A percentile compares a stretch with the other conserved stretches of the same genome.
Conservation (phyloP, 1,284 basidiomycete species). For the Bjerkandera adusta region DNA sequence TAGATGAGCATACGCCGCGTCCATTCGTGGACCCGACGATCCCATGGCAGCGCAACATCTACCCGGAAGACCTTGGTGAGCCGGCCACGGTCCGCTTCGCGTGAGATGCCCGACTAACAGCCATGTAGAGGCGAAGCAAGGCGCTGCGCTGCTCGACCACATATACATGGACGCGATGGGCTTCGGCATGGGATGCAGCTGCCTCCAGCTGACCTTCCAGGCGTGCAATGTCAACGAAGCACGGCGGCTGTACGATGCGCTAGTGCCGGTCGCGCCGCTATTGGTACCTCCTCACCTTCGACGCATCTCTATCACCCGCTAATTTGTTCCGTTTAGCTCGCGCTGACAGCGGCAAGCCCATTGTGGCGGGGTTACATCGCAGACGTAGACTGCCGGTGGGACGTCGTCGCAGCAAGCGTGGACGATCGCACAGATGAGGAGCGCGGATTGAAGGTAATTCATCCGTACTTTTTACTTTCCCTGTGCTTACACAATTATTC, state of each 20-base stretch:
- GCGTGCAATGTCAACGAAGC: conserved; percentile 93
- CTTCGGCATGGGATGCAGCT: conserved; percentile 99
- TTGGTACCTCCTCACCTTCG: conserved; percentile 53
- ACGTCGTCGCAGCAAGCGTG: conserved; percentile 95
- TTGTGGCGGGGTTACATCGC: conserved; percentile 93
- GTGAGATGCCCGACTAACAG: conserved; percentile 1
- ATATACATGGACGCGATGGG: conserved; percentile 99
- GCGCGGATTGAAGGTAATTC: conserved; percentile 74
- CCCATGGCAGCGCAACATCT: conserved; percentile 79
- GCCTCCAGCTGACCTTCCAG: conserved; percentile 97
- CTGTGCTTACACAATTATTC: neutral
- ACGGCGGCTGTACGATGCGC: conserved; percentile 89
- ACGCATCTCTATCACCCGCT: conserved; percentile 2
- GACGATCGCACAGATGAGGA: conserved; percentile 97
- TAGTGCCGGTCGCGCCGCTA: conserved; percentile 93
- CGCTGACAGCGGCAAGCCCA: conserved; percentile 92
- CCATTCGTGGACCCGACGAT: conserved; percentile 92
- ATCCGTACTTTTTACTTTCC: neutral
- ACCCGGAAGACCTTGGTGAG: conserved; percentile 78
- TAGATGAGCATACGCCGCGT: conserved; percentile 83
- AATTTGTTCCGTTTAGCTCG: conserved; percentile 57
- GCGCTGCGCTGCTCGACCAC: conserved; percentile 85
- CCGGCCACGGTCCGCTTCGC: neutral
- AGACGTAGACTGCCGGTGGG: conserved; percentile 98
- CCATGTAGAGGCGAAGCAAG: conserved; percentile 76